Percentiles rank a stretch among this genome's conserved stretches.
Conservation (phyloP, 352 stramenopile species). For the Phytopythium ostracodes region DNA sequence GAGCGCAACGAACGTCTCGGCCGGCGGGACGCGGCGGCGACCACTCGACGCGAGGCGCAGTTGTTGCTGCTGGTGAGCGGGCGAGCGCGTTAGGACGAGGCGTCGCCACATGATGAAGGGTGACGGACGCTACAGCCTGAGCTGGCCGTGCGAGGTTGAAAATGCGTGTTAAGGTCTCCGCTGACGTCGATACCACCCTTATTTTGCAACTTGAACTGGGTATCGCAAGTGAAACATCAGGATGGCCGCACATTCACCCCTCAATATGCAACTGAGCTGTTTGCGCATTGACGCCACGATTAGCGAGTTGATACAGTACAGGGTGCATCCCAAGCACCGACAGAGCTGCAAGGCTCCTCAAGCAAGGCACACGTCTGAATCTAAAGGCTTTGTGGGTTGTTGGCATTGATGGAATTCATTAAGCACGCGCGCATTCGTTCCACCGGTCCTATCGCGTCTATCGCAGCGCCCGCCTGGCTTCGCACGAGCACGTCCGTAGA, state of each 20-base stretch:
- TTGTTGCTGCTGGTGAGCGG: background rate
- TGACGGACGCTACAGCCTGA: background rate
- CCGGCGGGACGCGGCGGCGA: conserved; percentile 22
- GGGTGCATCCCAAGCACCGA: too few relatives aligned
- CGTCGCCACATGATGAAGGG: background rate
- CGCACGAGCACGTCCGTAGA: conserved; percentile 1
- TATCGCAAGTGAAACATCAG: background rate
- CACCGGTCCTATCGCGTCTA: background rate
- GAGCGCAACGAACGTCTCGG: conserved; percentile 43
- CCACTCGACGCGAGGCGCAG: conserved; percentile 7
- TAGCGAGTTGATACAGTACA: background rate
- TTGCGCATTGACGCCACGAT: background rate
- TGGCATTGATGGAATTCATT: background rate
- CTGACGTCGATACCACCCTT: background rate
- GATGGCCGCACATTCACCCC: background rate
- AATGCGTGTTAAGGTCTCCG: background rate
- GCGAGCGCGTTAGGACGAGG: background rate
- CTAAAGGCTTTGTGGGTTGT: background rate
- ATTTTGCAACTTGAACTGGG: background rate
- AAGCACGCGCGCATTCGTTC: background rate
- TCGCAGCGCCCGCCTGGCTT: background rate
- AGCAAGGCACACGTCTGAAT: background rate
- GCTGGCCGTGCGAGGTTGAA: background rate
- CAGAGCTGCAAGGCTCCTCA: too few relatives aligned
- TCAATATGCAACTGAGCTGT: background rate